Evolutionary conservation across 192 early-diverging fungal species (phyloP).

Genomic region (Umbelopsis sp.): DNA sequence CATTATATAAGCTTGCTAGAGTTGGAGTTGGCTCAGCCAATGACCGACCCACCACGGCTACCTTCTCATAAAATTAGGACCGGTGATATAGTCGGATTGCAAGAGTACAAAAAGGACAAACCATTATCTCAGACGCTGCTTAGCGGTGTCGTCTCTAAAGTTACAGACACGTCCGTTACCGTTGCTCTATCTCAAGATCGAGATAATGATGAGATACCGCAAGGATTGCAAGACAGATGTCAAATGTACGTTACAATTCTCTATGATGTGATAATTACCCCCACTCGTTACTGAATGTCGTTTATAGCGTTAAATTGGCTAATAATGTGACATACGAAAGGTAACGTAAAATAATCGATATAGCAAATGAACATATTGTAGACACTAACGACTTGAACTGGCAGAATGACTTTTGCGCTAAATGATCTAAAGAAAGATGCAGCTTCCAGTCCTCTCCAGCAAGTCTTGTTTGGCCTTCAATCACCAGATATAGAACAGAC

Average conservation of each 20-base stretch:
- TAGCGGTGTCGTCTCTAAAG: constrained; percentile 61
- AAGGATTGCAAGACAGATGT: constrained; percentile 65
- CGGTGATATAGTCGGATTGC: constrained; percentile 76
- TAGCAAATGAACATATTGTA: constrained; percentile 10
- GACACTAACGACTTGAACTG: constrained; percentile 23
- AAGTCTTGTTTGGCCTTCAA: constrained; percentile 51
- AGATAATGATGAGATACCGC: constrained; percentile 61
- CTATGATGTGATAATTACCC: background rate
- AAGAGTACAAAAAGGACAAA: constrained; percentile 54
- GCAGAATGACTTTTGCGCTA: constrained; percentile 48
- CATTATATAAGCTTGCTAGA: constrained; percentile 55
- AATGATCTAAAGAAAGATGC: constrained; percentile 39
- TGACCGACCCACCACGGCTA: constrained; percentile 48
- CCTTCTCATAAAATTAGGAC: constrained; percentile 61
- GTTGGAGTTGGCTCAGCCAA: constrained; percentile 60
- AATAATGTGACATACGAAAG: constrained; percentile 57
- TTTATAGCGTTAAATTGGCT: constrained; percentile 44
- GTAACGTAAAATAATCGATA: constrained; percentile 19
- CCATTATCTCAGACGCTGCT: constrained; percentile 35
- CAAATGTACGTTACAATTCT: constrained; percentile 56
- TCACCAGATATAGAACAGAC: constrained; percentile 40
- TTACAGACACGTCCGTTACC: constrained; percentile 61
- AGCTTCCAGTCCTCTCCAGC: constrained; percentile 32
- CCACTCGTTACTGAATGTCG: constrained; percentile 13
- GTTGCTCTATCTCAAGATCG: constrained; percentile 55